Evolutionary conservation across 2,329 filamentous ascomycete genomes (phyloP).

Genomic region (Apiospora phragmitis): DNA sequence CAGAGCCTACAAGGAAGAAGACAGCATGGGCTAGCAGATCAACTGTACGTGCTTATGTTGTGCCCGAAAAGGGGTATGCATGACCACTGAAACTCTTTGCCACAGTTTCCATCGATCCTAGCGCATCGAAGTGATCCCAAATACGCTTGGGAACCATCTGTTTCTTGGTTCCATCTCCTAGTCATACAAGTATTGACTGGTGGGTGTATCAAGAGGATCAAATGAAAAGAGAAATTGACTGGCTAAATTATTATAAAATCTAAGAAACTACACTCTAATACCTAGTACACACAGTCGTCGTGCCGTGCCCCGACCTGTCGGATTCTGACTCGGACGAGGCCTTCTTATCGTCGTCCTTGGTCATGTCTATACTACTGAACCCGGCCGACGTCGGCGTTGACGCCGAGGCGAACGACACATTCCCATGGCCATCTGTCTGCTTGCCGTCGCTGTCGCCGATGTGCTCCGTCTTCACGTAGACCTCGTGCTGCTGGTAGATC

Average conservation of each 20-base stretch:
- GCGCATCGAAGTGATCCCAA: no score
- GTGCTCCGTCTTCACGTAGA: conserved; percentile 26
- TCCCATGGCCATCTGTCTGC: background rate
- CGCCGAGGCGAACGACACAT: background rate
- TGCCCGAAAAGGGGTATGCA: no score
- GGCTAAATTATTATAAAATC: background rate
- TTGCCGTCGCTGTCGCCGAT: background rate
- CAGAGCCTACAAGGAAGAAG: no score
- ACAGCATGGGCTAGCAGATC: no score
- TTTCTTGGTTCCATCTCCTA: no score
- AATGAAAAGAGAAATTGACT: background rate
- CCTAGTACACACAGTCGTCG: background rate
- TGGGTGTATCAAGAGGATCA: no score
- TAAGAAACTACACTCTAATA: background rate
- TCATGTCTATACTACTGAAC: background rate
- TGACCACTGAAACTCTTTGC: no score
- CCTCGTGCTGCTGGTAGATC: conserved; percentile 38
- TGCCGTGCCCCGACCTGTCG: background rate
- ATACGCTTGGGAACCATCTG: no score
- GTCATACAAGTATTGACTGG: no score
- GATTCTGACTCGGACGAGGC: background rate
- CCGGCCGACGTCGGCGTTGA: background rate
- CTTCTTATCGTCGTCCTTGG: background rate
- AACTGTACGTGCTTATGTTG: no score
- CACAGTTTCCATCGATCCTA: no score